Evolutionary conservation across 805 yeast genomes (phyloP), one percentile per base, ranked within the genome.

Genomic region (Starmerella gropengiesseri): DNA sequence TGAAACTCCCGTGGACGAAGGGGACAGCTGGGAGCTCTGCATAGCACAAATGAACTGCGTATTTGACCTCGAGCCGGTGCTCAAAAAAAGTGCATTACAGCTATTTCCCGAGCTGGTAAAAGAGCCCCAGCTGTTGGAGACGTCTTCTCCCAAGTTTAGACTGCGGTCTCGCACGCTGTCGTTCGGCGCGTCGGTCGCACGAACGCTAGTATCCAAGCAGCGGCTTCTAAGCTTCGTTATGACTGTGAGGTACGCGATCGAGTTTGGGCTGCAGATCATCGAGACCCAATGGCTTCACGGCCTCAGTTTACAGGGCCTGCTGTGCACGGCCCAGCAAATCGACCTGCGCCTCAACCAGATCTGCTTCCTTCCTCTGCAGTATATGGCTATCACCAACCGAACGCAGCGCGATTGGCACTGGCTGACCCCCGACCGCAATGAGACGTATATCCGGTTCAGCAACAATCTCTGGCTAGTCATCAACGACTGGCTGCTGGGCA

Each of bases 401-500:
- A 54, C 65, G 51, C 52, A 60, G 48, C 52, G 63, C 56, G 44
- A 33, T 26, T 47, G 50, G 50, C 47, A 43, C 16, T 57, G 72
- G 70, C 28, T 62, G 60, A 54, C 58, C 54, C 51, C 62, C 2
- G 56, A 53, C n/a, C 53, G 60, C 40, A 78, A 66, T 63, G 64
- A 58, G 48, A 73, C 56, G 59, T 71, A 56, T 64, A 73, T 55
- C 67, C 78, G 55, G 73, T 74, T 89, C 47, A 85, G 84, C 65
- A 93, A 93, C 55, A 78, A 87, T 1, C 48, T 87, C 1, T 91
- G 97, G 97, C 65, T 91, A 14, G 78, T 85, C 0, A 60, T 77
- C 4, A 89, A 91, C 59, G 98, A 91, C 59, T 58, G 82, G 6
- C 67, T 87, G 1, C 58, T 87, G 27, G 98, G 98, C 0, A 55